Evolutionary conservation across 495 filamentous ascomycete species (phyloP).

Genomic region (Aspergillus nidulans): DNA sequence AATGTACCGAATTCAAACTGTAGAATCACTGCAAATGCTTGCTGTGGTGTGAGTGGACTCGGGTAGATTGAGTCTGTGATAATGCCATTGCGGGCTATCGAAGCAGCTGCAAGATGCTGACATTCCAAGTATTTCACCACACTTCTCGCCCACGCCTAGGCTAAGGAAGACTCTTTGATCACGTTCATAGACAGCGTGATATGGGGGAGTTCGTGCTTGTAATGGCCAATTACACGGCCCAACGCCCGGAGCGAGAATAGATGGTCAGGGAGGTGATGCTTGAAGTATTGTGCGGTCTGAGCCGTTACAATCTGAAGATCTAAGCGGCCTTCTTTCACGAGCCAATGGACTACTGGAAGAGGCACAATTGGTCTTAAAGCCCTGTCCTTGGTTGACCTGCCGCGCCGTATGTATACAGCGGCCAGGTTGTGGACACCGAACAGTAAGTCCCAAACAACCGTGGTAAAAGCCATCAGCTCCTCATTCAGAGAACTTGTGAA

Average conservation of each 20-base stretch:
- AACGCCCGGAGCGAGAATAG: not conserved
- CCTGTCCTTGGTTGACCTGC: not conserved
- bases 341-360: not conserved
- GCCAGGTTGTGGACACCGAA: conserved; percentile 4
- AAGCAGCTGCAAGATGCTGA: not conserved
- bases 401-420: not conserved
- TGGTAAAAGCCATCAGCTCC: not conserved
- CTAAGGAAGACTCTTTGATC: not conserved
- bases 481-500: not conserved
- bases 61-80: not conserved
- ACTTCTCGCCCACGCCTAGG: not conserved
- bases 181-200: not conserved
- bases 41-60: not conserved
- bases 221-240: conserved; percentile 2
- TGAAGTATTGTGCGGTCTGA: not conserved
- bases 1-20: conserved; percentile 5
- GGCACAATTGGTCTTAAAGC: not conserved
- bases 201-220: conserved; percentile 3
- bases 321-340: not conserved
- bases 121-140: not conserved
- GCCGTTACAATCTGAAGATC: not conserved
- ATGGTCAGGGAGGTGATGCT: not conserved
- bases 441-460: not conserved
- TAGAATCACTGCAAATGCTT: conserved; percentile 3
- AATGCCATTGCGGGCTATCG: not conserved